Evolutionary conservation across 208 protist genomes (phyloP), one percentile per base, ranked within the genome.

Genomic region (Leishmania tarentolae): DNA sequence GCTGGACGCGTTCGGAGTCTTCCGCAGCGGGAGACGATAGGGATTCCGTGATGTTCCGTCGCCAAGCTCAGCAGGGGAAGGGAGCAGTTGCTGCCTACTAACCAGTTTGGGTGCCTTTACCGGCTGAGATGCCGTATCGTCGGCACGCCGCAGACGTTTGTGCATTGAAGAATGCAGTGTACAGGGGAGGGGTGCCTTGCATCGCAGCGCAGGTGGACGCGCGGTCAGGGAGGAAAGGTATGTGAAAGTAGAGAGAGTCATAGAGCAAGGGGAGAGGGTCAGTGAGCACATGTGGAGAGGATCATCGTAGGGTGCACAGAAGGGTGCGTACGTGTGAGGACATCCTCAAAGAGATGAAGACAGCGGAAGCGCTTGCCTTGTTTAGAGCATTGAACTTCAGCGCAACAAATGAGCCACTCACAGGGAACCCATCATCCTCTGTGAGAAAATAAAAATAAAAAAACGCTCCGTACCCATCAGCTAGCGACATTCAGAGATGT

Each of bases 21-120:
- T 47, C 8, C 92, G 90, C 53, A 97, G 66, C 0, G 90, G 84
- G 44, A 93, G 83, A 0, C 81, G 79, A 80, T 89, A 93, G 15
- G 94, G 94, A 35, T 88, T 79, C 31, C 77, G 71, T 17, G 90
- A 69, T 17, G 83, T 79, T 4, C 91, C 92, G 19, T 73, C 83
- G 3, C 91, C 93, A 0, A 50, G 37, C 17, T 75, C 70, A 17
- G n/a, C 37, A 56, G 79, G 5, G 56, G 66, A n/a, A 24, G 31
- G 46, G 37, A 73, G 77, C n/a, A n/a, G 42, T 8, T 47, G 28
- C 61, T 52, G 40, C 40, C 4, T 24, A n/a, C 6, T 37, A 6
- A 2, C 5, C 8, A 21, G 37, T 61, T 63, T 81, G 8, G 42
- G 19, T 17, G 61, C 24, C 50, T 84, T 83, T 46, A 78, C 46